These are phyloP conservation scores for Pythium myriotylum DNA, from an alignment of 352 stramenopile species.

Conservation along the genomic window DNA sequence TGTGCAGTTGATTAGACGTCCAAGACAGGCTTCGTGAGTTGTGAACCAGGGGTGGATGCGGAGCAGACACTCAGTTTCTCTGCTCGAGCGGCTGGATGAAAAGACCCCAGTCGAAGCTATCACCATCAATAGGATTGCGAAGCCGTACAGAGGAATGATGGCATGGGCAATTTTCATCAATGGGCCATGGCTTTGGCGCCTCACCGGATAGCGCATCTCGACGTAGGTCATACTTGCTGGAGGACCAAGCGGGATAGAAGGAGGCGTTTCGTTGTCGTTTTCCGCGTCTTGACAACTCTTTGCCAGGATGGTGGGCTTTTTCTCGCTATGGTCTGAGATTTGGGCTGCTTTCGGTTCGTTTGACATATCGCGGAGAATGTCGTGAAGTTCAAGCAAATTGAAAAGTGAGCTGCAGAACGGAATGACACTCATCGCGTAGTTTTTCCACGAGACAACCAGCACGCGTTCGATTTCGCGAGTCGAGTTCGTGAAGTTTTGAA, in stretches of 20 bases:
- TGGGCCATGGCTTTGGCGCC: not conserved
- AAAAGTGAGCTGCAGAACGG: constrained; percentile 18
- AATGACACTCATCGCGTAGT: constrained; percentile 12
- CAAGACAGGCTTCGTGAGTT: constrained; percentile 12
- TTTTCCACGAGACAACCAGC: constrained; percentile 2
- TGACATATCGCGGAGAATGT: not conserved
- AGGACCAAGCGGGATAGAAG: not conserved
- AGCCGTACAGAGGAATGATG: constrained; percentile 7
- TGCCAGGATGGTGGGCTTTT: not conserved
- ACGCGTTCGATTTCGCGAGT: constrained; percentile 13
- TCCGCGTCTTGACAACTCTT: too few species aligned
- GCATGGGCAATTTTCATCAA: not conserved
- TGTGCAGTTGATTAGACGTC: constrained; percentile 11
- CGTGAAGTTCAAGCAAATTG: constrained; percentile 12
- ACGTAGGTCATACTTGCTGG: too few species aligned
- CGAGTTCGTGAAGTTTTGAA: not conserved
- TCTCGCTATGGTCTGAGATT: not conserved
- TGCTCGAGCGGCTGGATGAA: not conserved
- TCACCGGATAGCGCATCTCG: not conserved
- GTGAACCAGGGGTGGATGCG: constrained; percentile 26
- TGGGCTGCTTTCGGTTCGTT: not conserved
- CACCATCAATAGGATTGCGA: not conserved
- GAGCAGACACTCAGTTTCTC: not conserved
- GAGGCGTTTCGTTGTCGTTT: too few species aligned
- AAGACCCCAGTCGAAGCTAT: not conserved